phyloP scores from a whole-genome alignment of 306 rosid genomes.

The Cyamopsis tetragonoloba region DNA sequence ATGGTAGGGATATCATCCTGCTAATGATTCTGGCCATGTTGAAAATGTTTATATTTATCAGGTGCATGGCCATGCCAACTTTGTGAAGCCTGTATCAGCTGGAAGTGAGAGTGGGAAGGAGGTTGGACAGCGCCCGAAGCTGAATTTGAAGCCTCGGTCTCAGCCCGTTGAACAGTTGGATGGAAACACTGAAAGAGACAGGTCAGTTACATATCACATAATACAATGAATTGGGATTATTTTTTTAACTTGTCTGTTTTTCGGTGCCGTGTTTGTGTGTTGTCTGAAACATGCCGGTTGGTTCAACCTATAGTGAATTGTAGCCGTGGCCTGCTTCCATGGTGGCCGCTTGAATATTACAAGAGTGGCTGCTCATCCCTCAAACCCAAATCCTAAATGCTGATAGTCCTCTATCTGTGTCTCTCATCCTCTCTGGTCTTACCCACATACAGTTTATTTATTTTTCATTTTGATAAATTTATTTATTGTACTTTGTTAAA shows the following conservation, averaged over 20 bases:
- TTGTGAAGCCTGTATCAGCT: conserved; percentile 49
- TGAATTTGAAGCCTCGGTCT: conserved; percentile 82
- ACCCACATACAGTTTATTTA: neutral
- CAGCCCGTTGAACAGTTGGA: conserved; percentile 60
- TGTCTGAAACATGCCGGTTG: conserved; percentile 17
- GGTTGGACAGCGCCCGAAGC: conserved; percentile 71
- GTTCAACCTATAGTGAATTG: neutral
- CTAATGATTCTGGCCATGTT: conserved; percentile 39
- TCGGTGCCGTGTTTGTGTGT: neutral
- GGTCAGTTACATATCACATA: conserved; percentile 44
- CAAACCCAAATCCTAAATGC: neutral
- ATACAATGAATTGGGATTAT: neutral
- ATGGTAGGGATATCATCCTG: conserved; percentile 42
- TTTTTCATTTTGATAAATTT: neutral
- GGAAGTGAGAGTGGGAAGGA: conserved; percentile 61
- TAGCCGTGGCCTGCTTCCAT: neutral
- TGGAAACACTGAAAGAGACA: conserved; percentile 57
- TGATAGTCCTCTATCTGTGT: neutral
- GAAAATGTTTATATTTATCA: conserved; percentile 49
- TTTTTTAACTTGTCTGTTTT: conserved; percentile 12
- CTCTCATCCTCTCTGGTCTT: neutral
- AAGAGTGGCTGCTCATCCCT: neutral
- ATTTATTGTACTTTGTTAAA: neutral
- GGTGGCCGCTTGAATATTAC: neutral
- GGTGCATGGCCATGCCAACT: conserved; percentile 40